These are phyloP conservation scores for Fonsecaea pugnacius DNA, from an alignment of 2,329 filamentous ascomycete genomes.

Conservation along the genomic window DNA sequence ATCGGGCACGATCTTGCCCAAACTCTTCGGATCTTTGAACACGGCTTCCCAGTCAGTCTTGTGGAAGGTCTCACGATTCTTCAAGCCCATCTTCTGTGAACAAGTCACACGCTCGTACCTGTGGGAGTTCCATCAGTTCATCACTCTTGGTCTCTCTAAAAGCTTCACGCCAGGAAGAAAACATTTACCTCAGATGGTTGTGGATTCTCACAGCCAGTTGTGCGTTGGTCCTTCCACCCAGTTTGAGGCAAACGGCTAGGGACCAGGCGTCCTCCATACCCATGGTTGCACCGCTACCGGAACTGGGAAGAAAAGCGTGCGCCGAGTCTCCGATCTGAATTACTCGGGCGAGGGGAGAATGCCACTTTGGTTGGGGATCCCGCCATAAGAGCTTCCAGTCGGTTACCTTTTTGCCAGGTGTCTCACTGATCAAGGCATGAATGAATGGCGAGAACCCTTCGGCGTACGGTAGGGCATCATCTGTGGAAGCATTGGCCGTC, in stretches of 20 bases:
- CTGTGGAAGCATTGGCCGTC: too few species aligned
- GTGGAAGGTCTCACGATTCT: neutral
- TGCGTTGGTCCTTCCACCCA: slow-evolving; percentile 34
- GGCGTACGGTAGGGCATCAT: too few species aligned
- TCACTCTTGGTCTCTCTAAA: too few species aligned
- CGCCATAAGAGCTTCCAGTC: slow-evolving; percentile 24
- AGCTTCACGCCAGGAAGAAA: too few species aligned
- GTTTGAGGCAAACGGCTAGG: slow-evolving; percentile 49
- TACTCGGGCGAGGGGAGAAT: slow-evolving; percentile 49
- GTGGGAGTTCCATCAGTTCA: too few species aligned
- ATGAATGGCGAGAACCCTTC: too few species aligned
- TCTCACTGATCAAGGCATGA: too few species aligned
- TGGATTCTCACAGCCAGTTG: too few species aligned
- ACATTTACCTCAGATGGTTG: too few species aligned
- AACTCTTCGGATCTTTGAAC: neutral
- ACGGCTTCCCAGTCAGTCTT: neutral
- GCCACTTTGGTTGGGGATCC: slow-evolving; percentile 31
- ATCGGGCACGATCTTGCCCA: neutral
- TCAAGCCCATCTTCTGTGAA: neutral
- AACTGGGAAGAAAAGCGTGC: slow-evolving; percentile 56
- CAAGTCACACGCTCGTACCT: neutral
- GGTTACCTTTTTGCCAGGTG: too few species aligned
- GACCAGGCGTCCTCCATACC: slow-evolving; percentile 57
- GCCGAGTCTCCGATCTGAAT: slow-evolving; percentile 57
- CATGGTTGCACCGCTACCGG: slow-evolving; percentile 55